phyloP scores from a whole-genome alignment of 306 rosid species.

The Begonia peltatifolia region DNA sequence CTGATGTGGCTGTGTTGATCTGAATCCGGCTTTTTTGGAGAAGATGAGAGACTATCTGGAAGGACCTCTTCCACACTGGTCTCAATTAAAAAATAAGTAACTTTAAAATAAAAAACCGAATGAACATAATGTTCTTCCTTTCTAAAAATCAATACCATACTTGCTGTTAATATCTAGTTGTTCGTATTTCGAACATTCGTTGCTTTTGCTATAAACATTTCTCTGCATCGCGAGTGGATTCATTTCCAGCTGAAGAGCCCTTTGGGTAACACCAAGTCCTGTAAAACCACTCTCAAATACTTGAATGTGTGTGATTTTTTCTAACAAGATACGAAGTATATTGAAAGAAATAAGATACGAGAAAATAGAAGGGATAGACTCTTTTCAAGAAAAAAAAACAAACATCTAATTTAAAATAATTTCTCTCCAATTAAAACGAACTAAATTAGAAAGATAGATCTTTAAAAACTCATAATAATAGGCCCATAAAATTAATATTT shows the following conservation, averaged over 20 bases:
- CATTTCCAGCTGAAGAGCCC: slow-evolving; percentile 16
- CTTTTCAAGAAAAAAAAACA: too few species aligned
- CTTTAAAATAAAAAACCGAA: neutral
- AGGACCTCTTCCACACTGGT: slow-evolving; percentile 65
- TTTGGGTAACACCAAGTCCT: slow-evolving; percentile 31
- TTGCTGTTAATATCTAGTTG: slow-evolving; percentile 24
- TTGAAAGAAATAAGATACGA: neutral
- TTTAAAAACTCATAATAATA: too few species aligned
- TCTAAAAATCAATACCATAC: slow-evolving; percentile 19
- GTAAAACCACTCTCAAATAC: slow-evolving; percentile 8
- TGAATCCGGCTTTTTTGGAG: slow-evolving; percentile 55
- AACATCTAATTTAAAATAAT: too few species aligned
- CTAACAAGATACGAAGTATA: neutral
- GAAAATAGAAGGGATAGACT: neutral
- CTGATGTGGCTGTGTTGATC: slow-evolving; percentile 26
- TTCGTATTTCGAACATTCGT: slow-evolving; percentile 18
- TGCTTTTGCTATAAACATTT: slow-evolving; percentile 13
- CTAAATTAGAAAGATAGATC: too few species aligned
- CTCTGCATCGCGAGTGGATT: slow-evolving; percentile 16
- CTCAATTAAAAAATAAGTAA: slow-evolving; percentile 7
- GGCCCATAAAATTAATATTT: too few species aligned
- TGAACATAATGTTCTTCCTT: too few species aligned
- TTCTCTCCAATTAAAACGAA: too few species aligned
- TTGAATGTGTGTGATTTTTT: neutral
- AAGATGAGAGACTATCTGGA: slow-evolving; percentile 74